Evolutionary conservation across 176 grass and related monocot species (phyloP).

Genomic region (Bolboschoenus planiculmis): DNA sequence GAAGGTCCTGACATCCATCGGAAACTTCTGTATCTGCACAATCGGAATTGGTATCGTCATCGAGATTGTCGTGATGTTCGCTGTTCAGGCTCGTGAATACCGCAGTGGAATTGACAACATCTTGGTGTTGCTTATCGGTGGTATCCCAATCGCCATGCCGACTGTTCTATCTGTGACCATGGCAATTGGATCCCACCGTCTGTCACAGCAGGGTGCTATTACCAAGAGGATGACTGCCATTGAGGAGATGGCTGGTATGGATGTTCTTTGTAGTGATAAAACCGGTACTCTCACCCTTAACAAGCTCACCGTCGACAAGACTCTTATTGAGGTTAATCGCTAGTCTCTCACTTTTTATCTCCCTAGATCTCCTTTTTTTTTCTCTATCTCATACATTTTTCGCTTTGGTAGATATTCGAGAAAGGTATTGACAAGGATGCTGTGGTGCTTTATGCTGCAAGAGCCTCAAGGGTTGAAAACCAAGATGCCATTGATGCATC

Average conservation of each 20-base stretch:
- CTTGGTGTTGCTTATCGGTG: slow-evolving; percentile 84
- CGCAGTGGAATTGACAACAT: slow-evolving; percentile 91
- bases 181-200: slow-evolving; percentile 91
- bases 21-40: slow-evolving; percentile 97
- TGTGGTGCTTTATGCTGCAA: slow-evolving; percentile 67
- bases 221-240: slow-evolving; percentile 98
- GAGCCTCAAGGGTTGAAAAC: slow-evolving; percentile 86
- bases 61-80: slow-evolving; percentile 85
- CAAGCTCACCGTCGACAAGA: slow-evolving; percentile 91
- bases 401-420: slow-evolving; percentile 20
- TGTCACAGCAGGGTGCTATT: slow-evolving; percentile 89
- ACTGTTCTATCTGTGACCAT: slow-evolving; percentile 92
- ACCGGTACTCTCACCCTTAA: slow-evolving; percentile 90
- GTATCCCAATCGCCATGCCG: slow-evolving; percentile 94
- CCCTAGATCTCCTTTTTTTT: neutral
- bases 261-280: slow-evolving; percentile 96
- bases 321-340: slow-evolving; percentile 47
- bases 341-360: neutral
- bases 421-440: slow-evolving; percentile 62
- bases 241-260: slow-evolving; percentile 98
- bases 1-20: slow-evolving; percentile 78
- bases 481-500: slow-evolving; percentile 89
- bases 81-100: slow-evolving; percentile 66
- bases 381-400: neutral
- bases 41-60: slow-evolving; percentile 63